Percentiles rank a stretch among this genome's conserved stretches.
Conservation (phyloP, 1,284 basidiomycete species). For the Sporisorium graminicola region DNA sequence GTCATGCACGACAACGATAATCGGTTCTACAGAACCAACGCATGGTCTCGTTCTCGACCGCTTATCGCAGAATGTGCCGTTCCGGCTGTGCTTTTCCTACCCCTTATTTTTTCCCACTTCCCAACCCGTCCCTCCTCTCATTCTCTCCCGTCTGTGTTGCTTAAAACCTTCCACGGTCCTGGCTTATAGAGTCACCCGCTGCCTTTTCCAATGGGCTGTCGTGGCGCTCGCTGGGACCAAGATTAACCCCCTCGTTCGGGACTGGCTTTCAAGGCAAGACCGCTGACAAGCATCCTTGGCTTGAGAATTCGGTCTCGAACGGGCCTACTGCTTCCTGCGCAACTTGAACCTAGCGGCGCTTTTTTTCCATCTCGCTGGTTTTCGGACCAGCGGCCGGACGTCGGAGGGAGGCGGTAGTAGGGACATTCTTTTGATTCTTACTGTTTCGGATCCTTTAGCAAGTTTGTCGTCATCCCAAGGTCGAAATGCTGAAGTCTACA, state of each 20-base stretch:
- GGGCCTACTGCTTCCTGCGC: slow-evolving; percentile 52
- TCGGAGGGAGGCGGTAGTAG: slow-evolving; percentile 57
- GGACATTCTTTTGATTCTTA: slow-evolving; percentile 24
- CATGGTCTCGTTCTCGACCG: neutral
- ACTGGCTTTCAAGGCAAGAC: slow-evolving; percentile 4
- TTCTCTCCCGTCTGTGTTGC: slow-evolving; percentile 15
- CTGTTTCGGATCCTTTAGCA: too few species aligned
- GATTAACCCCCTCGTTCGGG: slow-evolving; percentile 31
- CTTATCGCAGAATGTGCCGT: neutral
- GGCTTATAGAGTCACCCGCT: slow-evolving; percentile 61
- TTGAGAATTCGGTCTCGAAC: neutral
- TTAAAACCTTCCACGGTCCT: slow-evolving; percentile 41
- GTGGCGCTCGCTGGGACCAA: slow-evolving; percentile 60
- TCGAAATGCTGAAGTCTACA: too few species aligned
- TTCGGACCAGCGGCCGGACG: slow-evolving; percentile 45
- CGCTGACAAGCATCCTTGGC: slow-evolving; percentile 50
- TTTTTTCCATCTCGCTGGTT: slow-evolving; percentile 46
- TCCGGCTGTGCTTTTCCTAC: neutral
- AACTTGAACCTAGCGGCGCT: slow-evolving; percentile 58
- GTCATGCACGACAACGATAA: neutral
- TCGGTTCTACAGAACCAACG: too few species aligned
- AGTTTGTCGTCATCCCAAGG: too few species aligned
- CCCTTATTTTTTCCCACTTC: neutral
- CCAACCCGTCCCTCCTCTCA: neutral
- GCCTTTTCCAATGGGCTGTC: slow-evolving; percentile 52